Percentiles rank a stretch among this genome's conserved stretches.
Evolutionary conservation across 441 rosid species (phyloP).

Genomic region (Raphanus hybrid): DNA sequence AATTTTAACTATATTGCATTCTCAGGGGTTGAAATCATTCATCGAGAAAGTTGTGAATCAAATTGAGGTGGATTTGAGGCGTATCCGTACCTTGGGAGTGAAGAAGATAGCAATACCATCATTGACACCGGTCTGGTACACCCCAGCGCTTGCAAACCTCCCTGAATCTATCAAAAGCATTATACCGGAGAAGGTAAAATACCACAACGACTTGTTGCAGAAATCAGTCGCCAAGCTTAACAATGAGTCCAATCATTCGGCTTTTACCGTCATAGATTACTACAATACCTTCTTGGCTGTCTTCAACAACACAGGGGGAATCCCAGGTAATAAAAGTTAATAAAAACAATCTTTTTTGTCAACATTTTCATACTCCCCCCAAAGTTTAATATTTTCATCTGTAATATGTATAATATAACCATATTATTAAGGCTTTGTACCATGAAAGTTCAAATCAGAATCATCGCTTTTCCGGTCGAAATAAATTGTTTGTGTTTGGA

Average conservation of each 20-base stretch:
- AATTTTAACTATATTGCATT: background rate
- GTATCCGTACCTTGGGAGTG: slow-evolving; percentile 57
- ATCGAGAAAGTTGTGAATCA: slow-evolving; percentile 54
- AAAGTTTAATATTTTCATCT: background rate
- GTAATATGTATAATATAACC: background rate
- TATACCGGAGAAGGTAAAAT: slow-evolving; percentile 30
- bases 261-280: slow-evolving; percentile 56
- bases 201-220: slow-evolving; percentile 58
- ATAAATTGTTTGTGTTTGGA: slow-evolving; percentile 15
- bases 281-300: slow-evolving; percentile 50
- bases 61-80: slow-evolving; percentile 46
- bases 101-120: slow-evolving; percentile 53
- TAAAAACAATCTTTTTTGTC: background rate
- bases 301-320: slow-evolving; percentile 36
- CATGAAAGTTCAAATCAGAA: background rate
- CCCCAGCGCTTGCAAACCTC: slow-evolving; percentile 36
- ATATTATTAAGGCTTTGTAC: background rate
- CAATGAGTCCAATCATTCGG: slow-evolving; percentile 39
- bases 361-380: background rate
- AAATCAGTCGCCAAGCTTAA: slow-evolving; percentile 55
- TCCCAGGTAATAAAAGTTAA: slow-evolving; percentile 5
- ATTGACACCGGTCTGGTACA: slow-evolving; percentile 66
- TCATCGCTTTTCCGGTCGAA: background rate
- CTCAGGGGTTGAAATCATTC: slow-evolving; percentile 57
- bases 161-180: slow-evolving; percentile 40